Percentiles rank a stretch among this genome's conserved stretches.
Conservation (phyloP, 129 eudicot species). For the Dittrichia graveolens region DNA sequence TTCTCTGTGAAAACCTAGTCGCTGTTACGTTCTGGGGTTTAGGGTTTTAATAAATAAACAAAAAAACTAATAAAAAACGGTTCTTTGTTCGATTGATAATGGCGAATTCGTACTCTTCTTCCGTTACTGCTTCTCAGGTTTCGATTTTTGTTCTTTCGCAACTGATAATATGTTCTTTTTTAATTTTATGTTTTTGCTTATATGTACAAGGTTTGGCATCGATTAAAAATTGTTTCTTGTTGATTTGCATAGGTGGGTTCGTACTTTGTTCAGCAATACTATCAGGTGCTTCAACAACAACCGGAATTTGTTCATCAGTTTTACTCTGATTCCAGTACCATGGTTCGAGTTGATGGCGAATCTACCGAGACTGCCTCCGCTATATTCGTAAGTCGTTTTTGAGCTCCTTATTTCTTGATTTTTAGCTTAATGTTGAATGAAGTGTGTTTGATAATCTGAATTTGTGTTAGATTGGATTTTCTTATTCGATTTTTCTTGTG, state of each 20-base stretch:
- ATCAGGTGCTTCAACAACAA: conserved; percentile 65
- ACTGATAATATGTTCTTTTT: background rate
- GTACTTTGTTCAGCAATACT: conserved; percentile 79
- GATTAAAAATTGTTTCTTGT: background rate
- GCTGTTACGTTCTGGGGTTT: conserved; percentile 20
- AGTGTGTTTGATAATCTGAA: background rate
- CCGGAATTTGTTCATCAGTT: conserved; percentile 76
- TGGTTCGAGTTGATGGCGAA: conserved; percentile 69
- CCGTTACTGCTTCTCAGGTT: conserved; percentile 74
- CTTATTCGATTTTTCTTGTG: background rate
- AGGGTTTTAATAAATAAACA: conserved; percentile 14
- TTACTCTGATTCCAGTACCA: conserved; percentile 68
- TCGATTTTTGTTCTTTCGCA: background rate
- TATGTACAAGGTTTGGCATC: background rate
- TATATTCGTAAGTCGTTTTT: conserved; percentile 46
- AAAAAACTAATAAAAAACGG: background rate
- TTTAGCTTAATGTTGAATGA: background rate
- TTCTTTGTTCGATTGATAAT: conserved; percentile 33
- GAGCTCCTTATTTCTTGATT: background rate
- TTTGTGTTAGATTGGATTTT: background rate
- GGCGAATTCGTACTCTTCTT: conserved; percentile 71
- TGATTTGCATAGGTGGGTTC: conserved; percentile 74
- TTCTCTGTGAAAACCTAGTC: conserved; percentile 17
- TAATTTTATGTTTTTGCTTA: background rate
- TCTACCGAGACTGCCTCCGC: conserved; percentile 60